Conservation (phyloP, 1,284 basidiomycete genomes). For the Kalmanozyma brasiliensis region DNA sequence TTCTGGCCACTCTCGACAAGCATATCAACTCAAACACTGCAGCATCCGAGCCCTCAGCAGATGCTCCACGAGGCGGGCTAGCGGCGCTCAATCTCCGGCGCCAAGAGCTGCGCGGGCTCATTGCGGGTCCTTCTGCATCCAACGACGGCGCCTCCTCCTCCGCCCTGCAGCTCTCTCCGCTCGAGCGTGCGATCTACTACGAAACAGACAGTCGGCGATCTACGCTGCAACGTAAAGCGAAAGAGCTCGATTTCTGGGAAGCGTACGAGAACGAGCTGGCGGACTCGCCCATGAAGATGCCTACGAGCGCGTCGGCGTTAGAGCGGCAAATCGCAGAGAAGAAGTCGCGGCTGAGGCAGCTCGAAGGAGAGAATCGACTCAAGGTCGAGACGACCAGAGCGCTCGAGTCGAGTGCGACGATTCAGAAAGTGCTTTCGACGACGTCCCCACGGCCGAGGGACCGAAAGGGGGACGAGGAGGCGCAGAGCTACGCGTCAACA, state of each 20-base stretch:
- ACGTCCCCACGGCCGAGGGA: conserved; percentile 11
- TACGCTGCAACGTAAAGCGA: conserved; percentile 18
- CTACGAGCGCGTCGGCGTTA: conserved; percentile 25
- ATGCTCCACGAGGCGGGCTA: conserved; percentile 17
- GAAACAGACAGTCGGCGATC: conserved; percentile 32
- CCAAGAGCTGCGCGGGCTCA: conserved; percentile 25
- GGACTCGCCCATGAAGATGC: conserved; percentile 30
- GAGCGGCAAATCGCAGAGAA: conserved; percentile 34
- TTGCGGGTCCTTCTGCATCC: conserved; percentile 4
- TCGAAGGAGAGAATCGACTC: conserved; percentile 26
- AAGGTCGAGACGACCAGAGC: conserved; percentile 31
- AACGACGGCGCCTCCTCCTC: neutral
- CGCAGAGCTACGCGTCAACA: conserved; percentile 29
- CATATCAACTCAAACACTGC: conserved; percentile 27
- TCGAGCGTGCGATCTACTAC: conserved; percentile 46
- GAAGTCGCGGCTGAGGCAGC: conserved; percentile 19
- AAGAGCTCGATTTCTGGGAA: conserved; percentile 49
- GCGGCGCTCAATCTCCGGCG: conserved; percentile 14
- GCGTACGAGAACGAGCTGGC: conserved; percentile 31
- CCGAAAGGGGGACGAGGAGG: conserved; percentile 3
- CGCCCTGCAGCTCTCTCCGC: conserved; percentile 21
- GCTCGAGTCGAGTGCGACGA: conserved; percentile 28
- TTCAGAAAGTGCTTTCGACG: conserved; percentile 32
- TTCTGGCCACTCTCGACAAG: conserved; percentile 27
- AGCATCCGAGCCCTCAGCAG: conserved; percentile 9